These are phyloP conservation scores for Arthroderma uncinatum DNA, from an alignment of 2,329 filamentous ascomycete species.

Conservation along the genomic window DNA sequence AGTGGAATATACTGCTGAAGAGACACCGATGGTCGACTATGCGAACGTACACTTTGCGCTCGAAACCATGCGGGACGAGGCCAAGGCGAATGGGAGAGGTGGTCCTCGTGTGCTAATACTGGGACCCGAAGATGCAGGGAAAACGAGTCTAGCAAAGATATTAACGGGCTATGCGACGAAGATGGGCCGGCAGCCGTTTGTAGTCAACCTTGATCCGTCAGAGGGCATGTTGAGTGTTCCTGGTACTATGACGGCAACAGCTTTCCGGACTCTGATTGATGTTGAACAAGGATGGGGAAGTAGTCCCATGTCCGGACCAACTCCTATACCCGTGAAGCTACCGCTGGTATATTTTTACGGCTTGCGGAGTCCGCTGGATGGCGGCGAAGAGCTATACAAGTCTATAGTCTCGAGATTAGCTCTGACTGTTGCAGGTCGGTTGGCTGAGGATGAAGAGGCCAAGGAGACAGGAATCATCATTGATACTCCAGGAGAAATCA, in stretches of 20 bases:
- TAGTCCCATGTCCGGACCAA: conserved; percentile 82
- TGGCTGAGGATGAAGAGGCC: conserved; percentile 63
- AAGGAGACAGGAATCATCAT: conserved; percentile 70
- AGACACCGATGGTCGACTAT: conserved; percentile 70
- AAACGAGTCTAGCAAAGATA: conserved; percentile 68
- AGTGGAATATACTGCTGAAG: conserved; percentile 59
- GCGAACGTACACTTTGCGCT: conserved; percentile 83
- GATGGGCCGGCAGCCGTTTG: conserved; percentile 60
- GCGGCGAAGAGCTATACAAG: conserved; percentile 61
- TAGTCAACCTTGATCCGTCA: conserved; percentile 73
- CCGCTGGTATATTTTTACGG: conserved; percentile 88
- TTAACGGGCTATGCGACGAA: conserved; percentile 70
- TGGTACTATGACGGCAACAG: conserved; percentile 74
- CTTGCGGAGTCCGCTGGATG: conserved; percentile 54
- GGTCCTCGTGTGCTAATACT: conserved; percentile 78
- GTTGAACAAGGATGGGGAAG: conserved; percentile 81
- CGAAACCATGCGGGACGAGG: conserved; percentile 56
- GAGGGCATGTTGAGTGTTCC: conserved; percentile 70
- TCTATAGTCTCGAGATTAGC: conserved; percentile 65
- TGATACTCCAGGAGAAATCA: conserved; percentile 64
- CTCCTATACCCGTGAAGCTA: conserved; percentile 76
- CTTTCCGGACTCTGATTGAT: conserved; percentile 78
- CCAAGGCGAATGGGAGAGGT: conserved; percentile 39
- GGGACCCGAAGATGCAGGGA: conserved; percentile 67
- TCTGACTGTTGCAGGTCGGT: conserved; percentile 61